Base-by-base conservation (phyloP, 2,329 filamentous ascomycete species). In the Colletotrichum simmondsii region DNA sequence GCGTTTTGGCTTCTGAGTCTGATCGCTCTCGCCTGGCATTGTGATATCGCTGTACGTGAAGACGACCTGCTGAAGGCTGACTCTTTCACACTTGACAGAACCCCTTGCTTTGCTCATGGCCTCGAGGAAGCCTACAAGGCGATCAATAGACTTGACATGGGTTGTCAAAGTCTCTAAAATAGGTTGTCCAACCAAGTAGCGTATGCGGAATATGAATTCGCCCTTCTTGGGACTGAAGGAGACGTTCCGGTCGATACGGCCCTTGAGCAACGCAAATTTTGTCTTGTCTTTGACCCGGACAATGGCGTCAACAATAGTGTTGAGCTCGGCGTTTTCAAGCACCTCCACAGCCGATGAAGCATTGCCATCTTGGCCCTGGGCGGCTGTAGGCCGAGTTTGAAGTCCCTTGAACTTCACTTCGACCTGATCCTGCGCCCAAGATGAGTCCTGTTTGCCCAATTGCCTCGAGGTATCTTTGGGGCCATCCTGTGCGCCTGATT, bases 101-200 rank as follows among this genome's bases (percentile, higher is more conserved):
- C 85, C 86, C 59, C 85, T 84, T 75, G 89, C 85, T 74, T 86
- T 84, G 67, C 90, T 85, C 74, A 95, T 88, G 1, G 92, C 90
- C 57, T 91, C 88, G 30, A 95, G 85, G 77, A 94, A 94, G 56
- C 89, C 88, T 52, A 94, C 91, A 32, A 97, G 86, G 24, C 92
- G 89, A 77, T 93, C 90, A 70, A 97, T 89, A 14, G 91, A 89
- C 75, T 90, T 88, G 58, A 95, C 84, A 32, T 91, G 87, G 63
- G 87, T 84, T 74, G 86, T 84, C 24, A 95, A 85, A n/a, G 86
- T 83, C 4, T 87, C 85, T 4, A 94, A 81, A 16, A 92, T 86
- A 1, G 91, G 85, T 57, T 85, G 83, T 24, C 92, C 92, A 58
- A 92, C 88, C 2, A 85, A 83, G 0, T 90, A 88, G 11, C 88